phyloP scores from a whole-genome alignment of 495 filamentous ascomycete genomes.

The Penicillium samsonianum region DNA sequence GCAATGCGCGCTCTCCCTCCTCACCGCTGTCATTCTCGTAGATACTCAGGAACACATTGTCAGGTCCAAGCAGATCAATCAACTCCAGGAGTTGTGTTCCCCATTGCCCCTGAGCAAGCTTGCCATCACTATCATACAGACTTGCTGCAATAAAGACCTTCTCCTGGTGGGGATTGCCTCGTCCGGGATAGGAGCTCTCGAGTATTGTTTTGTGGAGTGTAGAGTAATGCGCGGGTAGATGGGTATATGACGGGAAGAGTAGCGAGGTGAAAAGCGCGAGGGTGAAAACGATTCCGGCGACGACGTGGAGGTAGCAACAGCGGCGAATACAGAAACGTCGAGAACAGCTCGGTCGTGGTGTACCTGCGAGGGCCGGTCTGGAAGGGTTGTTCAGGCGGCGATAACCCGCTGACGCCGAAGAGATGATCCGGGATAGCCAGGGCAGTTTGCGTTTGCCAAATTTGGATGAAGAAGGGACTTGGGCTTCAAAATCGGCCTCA shows the following conservation, averaged over 20 bases:
- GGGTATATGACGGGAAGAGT: conserved; percentile 62
- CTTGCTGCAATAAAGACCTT: conserved; percentile 77
- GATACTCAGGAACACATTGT: conserved; percentile 53
- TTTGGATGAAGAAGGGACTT: conserved; percentile 34
- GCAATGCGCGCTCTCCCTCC: conserved; percentile 46
- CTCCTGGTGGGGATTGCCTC: conserved; percentile 63
- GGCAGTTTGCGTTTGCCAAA: conserved; percentile 26
- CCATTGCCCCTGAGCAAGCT: conserved; percentile 65
- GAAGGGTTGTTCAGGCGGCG: conserved; percentile 34
- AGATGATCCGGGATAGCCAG: conserved; percentile 34
- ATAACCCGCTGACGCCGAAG: conserved; percentile 34
- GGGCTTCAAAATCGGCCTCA: conserved; percentile 52
- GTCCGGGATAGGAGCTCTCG: conserved; percentile 45
- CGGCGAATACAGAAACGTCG: conserved; percentile 56
- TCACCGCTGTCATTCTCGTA: conserved; percentile 73
- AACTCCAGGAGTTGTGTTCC: conserved; percentile 61
- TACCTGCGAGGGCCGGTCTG: conserved; percentile 29
- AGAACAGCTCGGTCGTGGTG: conserved; percentile 30
- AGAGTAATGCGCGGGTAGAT: conserved; percentile 51
- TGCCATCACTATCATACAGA: conserved; percentile 63
- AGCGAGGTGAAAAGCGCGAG: conserved; percentile 55
- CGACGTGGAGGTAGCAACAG: conserved; percentile 62
- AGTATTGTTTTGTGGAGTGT: conserved; percentile 39
- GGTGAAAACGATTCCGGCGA: conserved; percentile 66
- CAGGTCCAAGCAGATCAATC: conserved; percentile 58